Evolutionary conservation across 495 filamentous ascomycete species (phyloP).

Genomic region (Aspergillus panamensis): DNA sequence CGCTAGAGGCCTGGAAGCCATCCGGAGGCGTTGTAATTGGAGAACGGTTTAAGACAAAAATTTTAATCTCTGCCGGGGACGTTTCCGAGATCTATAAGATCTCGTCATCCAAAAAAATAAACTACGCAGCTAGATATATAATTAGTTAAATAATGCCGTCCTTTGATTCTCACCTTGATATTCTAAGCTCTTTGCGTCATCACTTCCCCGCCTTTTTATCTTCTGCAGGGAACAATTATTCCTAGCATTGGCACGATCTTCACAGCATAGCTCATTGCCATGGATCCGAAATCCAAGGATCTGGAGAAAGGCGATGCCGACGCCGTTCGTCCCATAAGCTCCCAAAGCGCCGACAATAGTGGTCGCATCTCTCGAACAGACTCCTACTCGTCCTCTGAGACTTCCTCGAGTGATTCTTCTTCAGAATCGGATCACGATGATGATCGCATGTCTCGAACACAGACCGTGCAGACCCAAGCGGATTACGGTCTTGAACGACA

Average conservation of each 20-base stretch:
- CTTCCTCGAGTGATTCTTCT: slow-evolving; percentile 17
- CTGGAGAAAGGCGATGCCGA: slow-evolving; percentile 31
- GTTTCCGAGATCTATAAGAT: not conserved
- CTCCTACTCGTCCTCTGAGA: slow-evolving; percentile 20
- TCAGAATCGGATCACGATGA: slow-evolving; percentile 14
- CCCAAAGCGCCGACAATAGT: slow-evolving; percentile 24
- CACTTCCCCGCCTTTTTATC: not conserved
- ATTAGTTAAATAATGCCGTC: too few relatives aligned
- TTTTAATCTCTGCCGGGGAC: not conserved
- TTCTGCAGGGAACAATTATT: not conserved
- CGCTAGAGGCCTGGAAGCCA: not conserved
- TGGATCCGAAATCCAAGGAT: slow-evolving; percentile 37
- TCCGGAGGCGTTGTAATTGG: not conserved
- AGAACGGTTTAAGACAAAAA: not conserved
- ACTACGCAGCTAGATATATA: not conserved
- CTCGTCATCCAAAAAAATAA: not conserved
- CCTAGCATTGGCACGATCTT: too few relatives aligned
- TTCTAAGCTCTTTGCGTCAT: not conserved
- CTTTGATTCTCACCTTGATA: not conserved
- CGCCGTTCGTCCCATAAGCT: not conserved
- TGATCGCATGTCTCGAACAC: slow-evolving; percentile 52
- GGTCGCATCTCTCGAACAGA: slow-evolving; percentile 10
- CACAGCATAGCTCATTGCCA: slow-evolving; percentile 12
- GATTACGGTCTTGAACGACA: slow-evolving; percentile 62
- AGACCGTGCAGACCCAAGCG: slow-evolving; percentile 49